Conservation (phyloP, 2,329 filamentous ascomycete species). For the Penicillium sp. region DNA sequence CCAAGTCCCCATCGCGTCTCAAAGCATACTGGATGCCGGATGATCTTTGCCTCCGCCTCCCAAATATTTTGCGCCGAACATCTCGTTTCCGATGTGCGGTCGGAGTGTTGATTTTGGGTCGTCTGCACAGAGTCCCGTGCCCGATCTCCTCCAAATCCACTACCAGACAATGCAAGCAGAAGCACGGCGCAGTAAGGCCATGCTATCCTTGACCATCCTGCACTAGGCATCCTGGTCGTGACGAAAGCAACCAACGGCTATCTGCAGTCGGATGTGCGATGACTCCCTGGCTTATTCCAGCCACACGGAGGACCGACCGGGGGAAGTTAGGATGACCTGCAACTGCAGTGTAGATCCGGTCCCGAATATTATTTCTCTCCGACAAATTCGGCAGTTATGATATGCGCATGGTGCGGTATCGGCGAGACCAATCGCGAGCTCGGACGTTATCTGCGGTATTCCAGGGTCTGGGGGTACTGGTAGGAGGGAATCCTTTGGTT, state of each 20-base stretch:
- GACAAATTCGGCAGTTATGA: constrained; percentile 7
- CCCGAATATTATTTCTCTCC: background rate
- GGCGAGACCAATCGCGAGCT: constrained; percentile 12
- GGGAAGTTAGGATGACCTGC: background rate
- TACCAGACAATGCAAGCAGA: background rate
- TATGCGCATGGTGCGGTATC: constrained; percentile 17
- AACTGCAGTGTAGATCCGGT: background rate
- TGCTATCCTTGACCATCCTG: constrained; percentile 7
- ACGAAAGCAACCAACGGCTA: background rate
- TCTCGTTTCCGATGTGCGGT: constrained; percentile 2
- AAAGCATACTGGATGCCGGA: constrained; percentile 15
- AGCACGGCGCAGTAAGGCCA: background rate
- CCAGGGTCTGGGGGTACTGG: background rate
- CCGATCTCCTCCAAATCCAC: background rate
- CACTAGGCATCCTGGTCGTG: constrained; percentile 14
- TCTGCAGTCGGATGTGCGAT: background rate
- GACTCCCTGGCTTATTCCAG: constrained; percentile 4
- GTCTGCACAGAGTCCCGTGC: constrained; percentile 1
- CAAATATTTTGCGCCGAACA: constrained; percentile 13
- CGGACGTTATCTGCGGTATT: constrained; percentile 3
- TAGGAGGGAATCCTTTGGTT: background rate
- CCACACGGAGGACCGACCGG: background rate
- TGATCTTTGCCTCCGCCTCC: constrained; percentile 17
- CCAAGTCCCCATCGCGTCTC: constrained; percentile 13
- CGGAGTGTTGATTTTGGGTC: background rate